Evolutionary conservation across 2,329 filamentous ascomycete genomes (phyloP).

Genomic region (Myriosclerotinia curreyana): DNA sequence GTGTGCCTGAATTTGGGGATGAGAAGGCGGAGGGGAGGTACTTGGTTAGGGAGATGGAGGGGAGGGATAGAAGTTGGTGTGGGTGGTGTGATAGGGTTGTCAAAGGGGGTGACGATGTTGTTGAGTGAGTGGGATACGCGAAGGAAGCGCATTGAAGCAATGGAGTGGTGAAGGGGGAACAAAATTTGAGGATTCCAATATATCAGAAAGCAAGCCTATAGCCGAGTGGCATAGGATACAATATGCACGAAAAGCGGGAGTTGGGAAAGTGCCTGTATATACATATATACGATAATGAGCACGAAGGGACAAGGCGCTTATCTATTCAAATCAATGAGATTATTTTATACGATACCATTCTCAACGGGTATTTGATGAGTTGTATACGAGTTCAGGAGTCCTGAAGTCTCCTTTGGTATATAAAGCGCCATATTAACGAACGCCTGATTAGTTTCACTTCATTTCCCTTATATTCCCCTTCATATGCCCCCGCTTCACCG

Average conservation of each 20-base stretch:
- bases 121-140: constrained; percentile 21
- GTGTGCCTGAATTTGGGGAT: constrained; percentile 82
- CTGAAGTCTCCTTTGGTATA: too few species aligned
- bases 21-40: constrained; percentile 65
- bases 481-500: constrained; percentile 33
- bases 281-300: background rate
- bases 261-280: background rate
- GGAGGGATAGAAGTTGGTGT: constrained; percentile 76
- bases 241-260: background rate
- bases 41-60: constrained; percentile 67
- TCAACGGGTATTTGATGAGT: too few species aligned
- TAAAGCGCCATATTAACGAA: too few species aligned
- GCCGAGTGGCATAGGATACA: background rate
- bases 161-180: background rate
- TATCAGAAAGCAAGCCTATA: background rate
- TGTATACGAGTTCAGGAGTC: too few species aligned
- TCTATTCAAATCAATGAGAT: background rate
- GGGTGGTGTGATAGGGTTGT: constrained; percentile 84
- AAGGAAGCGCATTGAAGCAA: background rate
- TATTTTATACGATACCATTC: too few species aligned
- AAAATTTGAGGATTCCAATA: background rate
- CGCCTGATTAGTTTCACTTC: too few species aligned
- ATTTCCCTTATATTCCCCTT: too few species aligned
- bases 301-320: background rate
- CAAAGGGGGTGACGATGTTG: constrained; percentile 51